A percentile compares a stretch with the other conserved stretches of the same genome.
Evolutionary conservation across 495 filamentous ascomycete species (phyloP).

Genomic region (Polyplosphaeria fusca): DNA sequence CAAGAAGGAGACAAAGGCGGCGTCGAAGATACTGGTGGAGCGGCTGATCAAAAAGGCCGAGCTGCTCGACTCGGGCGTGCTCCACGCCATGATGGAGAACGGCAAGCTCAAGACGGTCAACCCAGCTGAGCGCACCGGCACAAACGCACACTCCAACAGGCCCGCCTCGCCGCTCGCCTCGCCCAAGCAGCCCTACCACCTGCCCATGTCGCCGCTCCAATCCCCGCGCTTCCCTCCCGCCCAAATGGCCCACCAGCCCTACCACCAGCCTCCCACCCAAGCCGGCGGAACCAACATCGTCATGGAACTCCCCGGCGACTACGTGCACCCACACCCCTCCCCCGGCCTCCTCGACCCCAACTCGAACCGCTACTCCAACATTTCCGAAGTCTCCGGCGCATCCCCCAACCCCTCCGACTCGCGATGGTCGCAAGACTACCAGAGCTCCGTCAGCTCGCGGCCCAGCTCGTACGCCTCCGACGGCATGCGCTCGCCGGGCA

Average conservation of each 20-base stretch:
- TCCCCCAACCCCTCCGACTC: constrained; percentile 21
- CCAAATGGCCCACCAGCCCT: constrained; percentile 10
- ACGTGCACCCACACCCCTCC: constrained; percentile 15
- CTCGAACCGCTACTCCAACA: constrained; percentile 10
- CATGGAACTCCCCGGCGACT: constrained; percentile 37
- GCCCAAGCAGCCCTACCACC: constrained; percentile 16
- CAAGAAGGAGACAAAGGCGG: constrained; percentile 38
- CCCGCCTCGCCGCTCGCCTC: constrained; percentile 13
- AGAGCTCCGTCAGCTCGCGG: constrained; percentile 23
- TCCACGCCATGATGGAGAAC: constrained; percentile 42
- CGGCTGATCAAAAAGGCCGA: constrained; percentile 40
- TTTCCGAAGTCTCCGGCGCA: constrained; percentile 14
- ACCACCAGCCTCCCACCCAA: constrained; percentile 4
- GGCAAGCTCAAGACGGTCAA: constrained; percentile 40
- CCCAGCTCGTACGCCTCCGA: constrained; percentile 34
- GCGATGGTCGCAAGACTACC: constrained; percentile 28
- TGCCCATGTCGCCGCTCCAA: constrained; percentile 23
- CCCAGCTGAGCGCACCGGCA: constrained; percentile 31
- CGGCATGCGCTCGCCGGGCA: constrained; percentile 32
- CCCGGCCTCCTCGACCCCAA: constrained; percentile 23
- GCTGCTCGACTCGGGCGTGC: constrained; percentile 37
- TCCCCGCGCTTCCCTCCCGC: constrained; percentile 8
- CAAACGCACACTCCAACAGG: no score
- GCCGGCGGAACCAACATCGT: constrained; percentile 4
- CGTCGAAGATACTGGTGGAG: constrained; percentile 38